Base-by-base conservation (phyloP, 441 rosid species). In the Populus trichocarpa region DNA sequence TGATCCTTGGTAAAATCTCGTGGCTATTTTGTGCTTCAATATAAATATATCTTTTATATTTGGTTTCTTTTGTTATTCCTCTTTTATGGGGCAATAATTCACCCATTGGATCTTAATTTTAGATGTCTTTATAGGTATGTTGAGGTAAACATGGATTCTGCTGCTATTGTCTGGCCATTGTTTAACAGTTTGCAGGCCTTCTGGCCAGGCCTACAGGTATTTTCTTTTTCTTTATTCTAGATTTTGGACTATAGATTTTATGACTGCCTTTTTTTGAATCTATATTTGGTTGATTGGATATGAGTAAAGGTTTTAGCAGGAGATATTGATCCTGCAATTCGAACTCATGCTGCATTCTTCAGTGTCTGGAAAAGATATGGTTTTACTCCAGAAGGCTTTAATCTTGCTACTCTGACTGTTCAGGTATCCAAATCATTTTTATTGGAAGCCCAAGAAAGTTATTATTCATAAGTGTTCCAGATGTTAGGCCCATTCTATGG, bases 151-250 rank as follows among this genome's bases (percentile, higher is more conserved):
- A 96, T 94, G 99, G 99, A 96, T 85, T 96, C 99, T 40, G 98
- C 91, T 81, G 96, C 97, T 80, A 92, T 96, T 72, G 99, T 96
- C 69, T 96, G 98, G 98, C 98, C 98, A 61, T 80, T 96, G 74
- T 96, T 94, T 78, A 96, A 94, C 86, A 96, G 99, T 84, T 89
- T 96, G 86, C 98, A 96, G 89, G 98, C 99, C 78, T 96, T 96
- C 87, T 96, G 99, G 99, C 99, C 99, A 1, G 98, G 99, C 82
- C 97, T 96, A 85, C 99, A 96, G 98, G 99, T 93, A 69, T 79
- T 35, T 26, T 25, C 57, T 70, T 64, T 46, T 71, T 57, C 61
- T 67, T 16, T 53, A 28, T 67, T 66, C 50, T 73, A 26, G 66
- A 30, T 80, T 46, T 72, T 74, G 75, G 42, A 61, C 53, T 40